Percentiles rank a stretch among this genome's conserved stretches.
These are phyloP conservation scores for Camillea tinctor DNA, from an alignment of 2,329 filamentous ascomycete species.

Conservation along the genomic window DNA sequence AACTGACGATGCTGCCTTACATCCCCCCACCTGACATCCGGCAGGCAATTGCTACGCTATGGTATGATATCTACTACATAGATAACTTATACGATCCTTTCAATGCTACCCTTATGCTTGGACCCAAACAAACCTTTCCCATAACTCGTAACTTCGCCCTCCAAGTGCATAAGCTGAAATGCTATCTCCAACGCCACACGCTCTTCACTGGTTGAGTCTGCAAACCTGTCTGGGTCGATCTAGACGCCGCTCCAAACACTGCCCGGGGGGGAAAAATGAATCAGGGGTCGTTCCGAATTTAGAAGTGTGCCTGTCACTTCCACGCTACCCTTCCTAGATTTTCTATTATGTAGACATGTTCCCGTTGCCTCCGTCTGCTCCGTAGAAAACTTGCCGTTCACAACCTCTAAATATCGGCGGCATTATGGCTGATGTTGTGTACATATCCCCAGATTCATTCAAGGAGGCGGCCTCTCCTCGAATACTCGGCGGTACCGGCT, in stretches of 20 bases:
- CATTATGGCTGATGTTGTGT: neutral
- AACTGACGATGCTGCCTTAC: no score
- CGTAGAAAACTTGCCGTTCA: neutral
- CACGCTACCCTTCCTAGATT: neutral
- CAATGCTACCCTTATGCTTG: no score
- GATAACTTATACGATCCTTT: no score
- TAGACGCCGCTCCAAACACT: neutral
- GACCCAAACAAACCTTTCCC: neutral
- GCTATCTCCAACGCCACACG: neutral
- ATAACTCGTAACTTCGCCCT: neutral
- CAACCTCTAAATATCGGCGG: neutral
- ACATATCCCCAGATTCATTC: constrained; percentile 4
- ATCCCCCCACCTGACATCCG: no score
- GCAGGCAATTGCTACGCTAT: no score
- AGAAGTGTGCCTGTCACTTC: neutral
- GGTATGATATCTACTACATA: no score
- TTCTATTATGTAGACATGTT: neutral
- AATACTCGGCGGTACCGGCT: neutral
- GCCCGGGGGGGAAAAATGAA: neutral
- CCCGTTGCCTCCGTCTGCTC: neutral
- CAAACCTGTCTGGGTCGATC: neutral
- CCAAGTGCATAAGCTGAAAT: neutral
- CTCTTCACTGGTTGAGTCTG: neutral
- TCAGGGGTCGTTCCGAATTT: neutral
- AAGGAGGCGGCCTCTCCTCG: constrained; percentile 5